These are phyloP conservation scores for Plectranthus barbatus DNA, from an alignment of 257 asterid genomes.

Conservation along the genomic window DNA sequence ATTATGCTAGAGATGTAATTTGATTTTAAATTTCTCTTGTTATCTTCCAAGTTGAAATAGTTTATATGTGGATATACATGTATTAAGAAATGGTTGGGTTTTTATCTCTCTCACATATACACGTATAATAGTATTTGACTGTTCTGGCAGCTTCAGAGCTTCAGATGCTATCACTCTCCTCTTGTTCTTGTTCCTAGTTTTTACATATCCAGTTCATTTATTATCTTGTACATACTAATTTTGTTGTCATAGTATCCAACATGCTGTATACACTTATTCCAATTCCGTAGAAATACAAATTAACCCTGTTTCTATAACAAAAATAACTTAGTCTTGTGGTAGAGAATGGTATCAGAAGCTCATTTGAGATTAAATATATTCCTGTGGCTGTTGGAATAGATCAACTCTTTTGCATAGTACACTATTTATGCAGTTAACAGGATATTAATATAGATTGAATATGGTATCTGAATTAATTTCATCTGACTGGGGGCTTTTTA, in stretches of 20 bases:
- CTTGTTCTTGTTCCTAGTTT: neutral
- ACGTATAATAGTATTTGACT: neutral
- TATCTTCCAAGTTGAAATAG: neutral
- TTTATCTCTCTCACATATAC: neutral
- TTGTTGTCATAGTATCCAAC: neutral
- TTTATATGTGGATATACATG: neutral
- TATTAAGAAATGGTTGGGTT: neutral
- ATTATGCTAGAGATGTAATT: neutral
- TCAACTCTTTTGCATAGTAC: neutral
- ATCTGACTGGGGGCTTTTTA: neutral
- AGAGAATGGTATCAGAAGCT: neutral
- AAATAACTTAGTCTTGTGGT: neutral
- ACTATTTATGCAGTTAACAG: neutral
- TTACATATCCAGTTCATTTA: neutral
- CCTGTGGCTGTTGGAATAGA: neutral
- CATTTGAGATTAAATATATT: neutral
- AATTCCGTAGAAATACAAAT: neutral
- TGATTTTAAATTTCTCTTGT: too few species aligned
- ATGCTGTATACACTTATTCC: neutral
- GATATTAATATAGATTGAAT: neutral
- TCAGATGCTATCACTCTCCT: neutral
- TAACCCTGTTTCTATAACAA: neutral
- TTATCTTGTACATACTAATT: neutral
- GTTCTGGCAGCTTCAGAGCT: neutral
- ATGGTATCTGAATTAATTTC: neutral